Base-by-base conservation (phyloP, 768 basidiomycete genomes). In the Hypsizygus marmoreus region DNA sequence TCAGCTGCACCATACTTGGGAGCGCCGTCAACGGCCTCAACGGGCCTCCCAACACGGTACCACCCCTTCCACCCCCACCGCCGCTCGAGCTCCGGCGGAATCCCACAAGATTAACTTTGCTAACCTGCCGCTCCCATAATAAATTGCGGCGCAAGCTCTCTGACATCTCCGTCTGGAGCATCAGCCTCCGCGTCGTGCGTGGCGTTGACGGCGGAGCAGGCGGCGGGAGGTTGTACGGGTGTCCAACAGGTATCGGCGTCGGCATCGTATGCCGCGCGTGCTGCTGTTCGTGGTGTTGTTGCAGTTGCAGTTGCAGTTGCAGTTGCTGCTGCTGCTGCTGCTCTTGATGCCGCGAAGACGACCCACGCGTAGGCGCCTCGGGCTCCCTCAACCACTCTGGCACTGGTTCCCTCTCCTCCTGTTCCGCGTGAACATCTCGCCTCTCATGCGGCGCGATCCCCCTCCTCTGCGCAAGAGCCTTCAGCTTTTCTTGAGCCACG, bases 101-200 rank as follows among this genome's bases (percentile, higher is more conserved):
- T 0, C 66, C 73, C 6, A 71, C 66, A 31, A 76, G 64, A 47
- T 77, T 80, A 12, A 68, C 71, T 61, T 80, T 80, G 51, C 66
- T 73, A 19, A 85, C 77, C 51, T 86, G 82, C 14, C 85, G 73
- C 53, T 84, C 88, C 89, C 89, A 91, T 6, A 93, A 66, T 43
- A 93, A 61, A 55, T 92, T 86, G 40, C 85, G 71, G 16, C 91
- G 74, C 51, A 95, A 67, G 47, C 83, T 86, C 66, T 94, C 92
- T 26, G 86, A 84, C 57, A 95, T 70, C 65, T 95, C 92, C 4
- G 82, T 86, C 42, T 82, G 74, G 37, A 94, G 73, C 88, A 94
- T 93, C 54, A 80, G 76, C 41, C 88, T 73, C 2, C 92, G 77
- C 2, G 90, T 92, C 30, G 92, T 91, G 30, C 87, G 81, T 1